phyloP scores from a whole-genome alignment of 108 stramenopile genomes.

The Skeletonema costatum region DNA sequence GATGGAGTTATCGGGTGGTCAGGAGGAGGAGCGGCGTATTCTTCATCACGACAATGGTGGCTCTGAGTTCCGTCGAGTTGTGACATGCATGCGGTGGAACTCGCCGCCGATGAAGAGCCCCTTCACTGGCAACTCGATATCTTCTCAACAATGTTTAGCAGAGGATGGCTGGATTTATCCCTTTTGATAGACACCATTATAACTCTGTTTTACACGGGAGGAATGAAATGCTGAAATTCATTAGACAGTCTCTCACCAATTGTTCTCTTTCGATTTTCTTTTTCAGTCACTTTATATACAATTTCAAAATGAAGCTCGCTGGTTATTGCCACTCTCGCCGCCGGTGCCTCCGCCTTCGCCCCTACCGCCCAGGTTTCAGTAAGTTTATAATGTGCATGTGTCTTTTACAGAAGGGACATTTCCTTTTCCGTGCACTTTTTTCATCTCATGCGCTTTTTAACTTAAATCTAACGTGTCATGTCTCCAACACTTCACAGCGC shows the following conservation, averaged over 20 bases:
- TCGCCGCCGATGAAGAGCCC: background rate
- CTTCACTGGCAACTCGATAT: background rate
- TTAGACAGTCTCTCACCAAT: background rate
- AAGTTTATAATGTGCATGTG: background rate
- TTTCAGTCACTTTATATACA: constrained; percentile 6
- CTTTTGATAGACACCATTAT: background rate
- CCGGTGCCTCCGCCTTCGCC: constrained; percentile 49
- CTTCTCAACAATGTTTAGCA: background rate
- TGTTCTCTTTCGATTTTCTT: background rate
- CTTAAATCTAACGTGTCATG: background rate
- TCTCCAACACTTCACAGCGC: constrained; percentile 20
- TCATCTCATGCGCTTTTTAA: background rate
- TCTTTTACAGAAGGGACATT: background rate
- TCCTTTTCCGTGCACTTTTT: too few relatives aligned
- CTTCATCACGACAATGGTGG: background rate
- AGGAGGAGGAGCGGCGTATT: background rate
- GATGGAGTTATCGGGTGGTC: background rate
- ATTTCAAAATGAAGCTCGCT: constrained; percentile 46
- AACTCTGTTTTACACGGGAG: background rate
- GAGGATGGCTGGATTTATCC: background rate
- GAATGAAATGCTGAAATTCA: background rate
- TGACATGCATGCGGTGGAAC: background rate
- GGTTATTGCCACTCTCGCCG: constrained; percentile 43
- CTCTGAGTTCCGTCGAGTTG: background rate
- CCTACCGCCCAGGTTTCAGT: constrained; percentile 38